These are phyloP conservation scores for Erysiphe pulchra DNA, from an alignment of 2,329 filamentous ascomycete genomes.

Conservation along the genomic window DNA sequence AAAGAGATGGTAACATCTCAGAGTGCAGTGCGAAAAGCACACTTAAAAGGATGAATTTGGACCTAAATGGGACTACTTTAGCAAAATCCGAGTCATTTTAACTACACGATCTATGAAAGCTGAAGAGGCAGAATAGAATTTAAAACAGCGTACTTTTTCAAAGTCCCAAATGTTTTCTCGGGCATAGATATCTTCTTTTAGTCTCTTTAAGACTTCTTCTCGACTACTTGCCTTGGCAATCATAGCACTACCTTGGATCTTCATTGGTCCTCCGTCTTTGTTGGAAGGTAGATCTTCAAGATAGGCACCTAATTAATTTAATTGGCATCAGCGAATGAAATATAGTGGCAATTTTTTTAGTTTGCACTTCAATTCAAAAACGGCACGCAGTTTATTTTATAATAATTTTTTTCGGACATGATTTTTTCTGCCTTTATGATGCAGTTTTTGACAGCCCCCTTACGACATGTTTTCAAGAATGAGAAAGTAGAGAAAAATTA, in stretches of 20 bases:
- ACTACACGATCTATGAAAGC: not conserved
- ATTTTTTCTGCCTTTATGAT: too few species aligned
- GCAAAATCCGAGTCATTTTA: not conserved
- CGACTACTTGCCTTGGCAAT: constrained; percentile 38
- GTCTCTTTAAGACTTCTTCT: constrained; percentile 39
- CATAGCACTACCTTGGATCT: constrained; percentile 21
- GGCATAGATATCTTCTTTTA: constrained; percentile 51
- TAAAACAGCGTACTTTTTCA: constrained; percentile 24
- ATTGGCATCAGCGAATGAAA: too few species aligned
- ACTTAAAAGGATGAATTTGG: constrained; percentile 25
- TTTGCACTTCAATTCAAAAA: too few species aligned
- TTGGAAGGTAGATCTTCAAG: constrained; percentile 32
- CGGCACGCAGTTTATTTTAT: too few species aligned
- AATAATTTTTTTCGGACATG: too few species aligned
- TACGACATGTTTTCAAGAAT: too few species aligned
- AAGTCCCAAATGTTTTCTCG: constrained; percentile 57
- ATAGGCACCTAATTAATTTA: constrained; percentile 27
- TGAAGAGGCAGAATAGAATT: not conserved
- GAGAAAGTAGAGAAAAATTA: too few species aligned
- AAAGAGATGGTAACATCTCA: too few species aligned
- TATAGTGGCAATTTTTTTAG: too few species aligned
- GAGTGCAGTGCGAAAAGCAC: constrained; percentile 13
- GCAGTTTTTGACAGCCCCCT: too few species aligned
- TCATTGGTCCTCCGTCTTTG: constrained; percentile 27
- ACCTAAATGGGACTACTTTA: constrained; percentile 9